These are phyloP conservation scores for Neofusicoccum parvum DNA, from an alignment of 2,329 filamentous ascomycete genomes.

Conservation along the genomic window DNA sequence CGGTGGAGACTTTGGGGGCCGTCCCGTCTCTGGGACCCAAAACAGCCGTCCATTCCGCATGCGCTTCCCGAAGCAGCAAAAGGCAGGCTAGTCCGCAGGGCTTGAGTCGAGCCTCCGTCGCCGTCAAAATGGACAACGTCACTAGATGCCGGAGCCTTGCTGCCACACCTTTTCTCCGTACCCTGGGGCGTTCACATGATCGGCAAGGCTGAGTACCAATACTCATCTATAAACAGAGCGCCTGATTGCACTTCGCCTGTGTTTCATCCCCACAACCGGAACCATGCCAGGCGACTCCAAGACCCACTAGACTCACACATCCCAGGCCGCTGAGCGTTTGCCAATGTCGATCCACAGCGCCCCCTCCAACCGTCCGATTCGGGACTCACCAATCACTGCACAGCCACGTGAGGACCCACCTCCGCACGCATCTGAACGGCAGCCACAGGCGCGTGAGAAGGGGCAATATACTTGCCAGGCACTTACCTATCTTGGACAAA, in stretches of 20 bases:
- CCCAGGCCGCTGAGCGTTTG: neutral
- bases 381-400: neutral
- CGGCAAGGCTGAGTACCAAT: neutral
- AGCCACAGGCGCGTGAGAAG: neutral
- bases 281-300: neutral
- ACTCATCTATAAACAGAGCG: neutral
- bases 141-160: neutral
- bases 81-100: neutral
- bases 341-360: neutral
- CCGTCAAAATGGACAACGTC: neutral
- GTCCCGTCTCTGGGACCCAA: neutral
- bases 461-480: neutral
- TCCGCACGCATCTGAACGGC: too few relatives aligned
- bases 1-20: neutral
- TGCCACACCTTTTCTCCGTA: too few relatives aligned
- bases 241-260: neutral
- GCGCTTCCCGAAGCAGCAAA: neutral
- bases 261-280: neutral
- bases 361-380: neutral
- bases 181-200: neutral
- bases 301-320: neutral
- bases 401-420: neutral
- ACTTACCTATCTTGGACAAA: neutral
- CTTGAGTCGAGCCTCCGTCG: neutral
- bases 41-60: neutral